Base-by-base conservation (phyloP, 2,329 filamentous ascomycete species). In the Trichoderma pleuroti region DNA sequence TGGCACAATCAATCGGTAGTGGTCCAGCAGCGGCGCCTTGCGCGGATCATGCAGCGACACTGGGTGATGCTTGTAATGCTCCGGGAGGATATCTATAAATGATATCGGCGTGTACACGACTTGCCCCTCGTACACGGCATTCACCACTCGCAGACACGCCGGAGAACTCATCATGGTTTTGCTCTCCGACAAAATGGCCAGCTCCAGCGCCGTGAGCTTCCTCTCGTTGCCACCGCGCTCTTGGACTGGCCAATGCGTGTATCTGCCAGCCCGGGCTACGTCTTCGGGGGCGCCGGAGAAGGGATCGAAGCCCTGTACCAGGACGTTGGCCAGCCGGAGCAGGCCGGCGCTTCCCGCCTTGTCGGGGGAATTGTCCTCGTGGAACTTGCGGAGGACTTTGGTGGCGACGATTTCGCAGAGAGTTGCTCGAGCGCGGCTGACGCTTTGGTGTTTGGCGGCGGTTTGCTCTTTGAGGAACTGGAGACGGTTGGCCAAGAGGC, bases 71-170 rank as follows among this genome's bases (percentile, higher is more conserved):
- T 92, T 91, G 82, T 92, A 92, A 75, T 91, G 88, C 76, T 93
- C 91, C 0, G 91, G 91, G 2, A 93, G 83, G 68, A 93, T 92
- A 76, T 93, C 91, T 75, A 93, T 86, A 74, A 92, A 92, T 0
- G 88, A 86, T 0, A 88, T 87, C 0, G 91, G 90, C 1, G 91
- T 92, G 74, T 93, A 93, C 26, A 91, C 88, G 46, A 93, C 85
- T 21, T 88, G 83, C 2, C 91, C 91, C 21, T 86, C 84, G 74
- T 92, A 92, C 3, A 93, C 90, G 9, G 90, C 90, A 72, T 91
- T 88, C 14, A 93, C 89, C 26, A 92, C 88, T 73, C 89, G 89
- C 76, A 92, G 90, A 72, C 89, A 92, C 0, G 90, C 89, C 0
- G 88, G 86, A 24, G 89, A 88, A 75, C 86, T 86, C 56, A 93